Conservation (phyloP, 768 basidiomycete genomes). For the Tulasnella sp. region DNA sequence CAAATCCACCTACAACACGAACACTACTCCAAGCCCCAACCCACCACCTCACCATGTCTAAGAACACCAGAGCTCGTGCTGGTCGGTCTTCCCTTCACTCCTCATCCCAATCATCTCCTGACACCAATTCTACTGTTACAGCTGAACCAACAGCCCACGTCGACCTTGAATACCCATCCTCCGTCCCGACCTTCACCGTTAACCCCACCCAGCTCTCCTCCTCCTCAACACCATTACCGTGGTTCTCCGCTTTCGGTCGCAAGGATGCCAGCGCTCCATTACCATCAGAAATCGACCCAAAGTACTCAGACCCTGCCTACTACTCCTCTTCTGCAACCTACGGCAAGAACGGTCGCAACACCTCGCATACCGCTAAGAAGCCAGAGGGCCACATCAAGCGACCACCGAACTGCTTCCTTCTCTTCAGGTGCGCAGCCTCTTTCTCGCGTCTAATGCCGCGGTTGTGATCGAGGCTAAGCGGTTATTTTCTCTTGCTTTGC, state of each 20-base stretch:
- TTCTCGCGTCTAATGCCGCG: background rate
- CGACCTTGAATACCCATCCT: constrained; percentile 13
- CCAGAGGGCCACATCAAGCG: constrained; percentile 22
- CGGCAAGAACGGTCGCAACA: constrained; percentile 13
- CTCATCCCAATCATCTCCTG: background rate
- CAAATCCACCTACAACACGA: background rate
- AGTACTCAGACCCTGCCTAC: constrained; percentile 12
- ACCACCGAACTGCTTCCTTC: constrained; percentile 23
- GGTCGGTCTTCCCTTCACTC: background rate
- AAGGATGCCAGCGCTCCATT: constrained; percentile 9
- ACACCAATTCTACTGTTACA: background rate
- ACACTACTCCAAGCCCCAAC: background rate
- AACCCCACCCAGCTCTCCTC: constrained; percentile 12
- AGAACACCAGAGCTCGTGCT: background rate
- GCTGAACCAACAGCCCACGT: constrained; percentile 9
- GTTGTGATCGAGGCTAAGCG: background rate
- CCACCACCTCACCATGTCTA: background rate
- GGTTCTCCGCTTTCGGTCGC: constrained; percentile 12
- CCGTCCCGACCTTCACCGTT: constrained; percentile 13
- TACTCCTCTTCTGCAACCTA: constrained; percentile 4
- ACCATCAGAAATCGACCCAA: constrained; percentile 9
- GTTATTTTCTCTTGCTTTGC: background rate
- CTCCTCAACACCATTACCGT: background rate
- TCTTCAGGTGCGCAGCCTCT: constrained; percentile 20
- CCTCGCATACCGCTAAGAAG: constrained; percentile 21